Conservation (phyloP, 805 yeast species). For the Spathaspora arborariae region DNA sequence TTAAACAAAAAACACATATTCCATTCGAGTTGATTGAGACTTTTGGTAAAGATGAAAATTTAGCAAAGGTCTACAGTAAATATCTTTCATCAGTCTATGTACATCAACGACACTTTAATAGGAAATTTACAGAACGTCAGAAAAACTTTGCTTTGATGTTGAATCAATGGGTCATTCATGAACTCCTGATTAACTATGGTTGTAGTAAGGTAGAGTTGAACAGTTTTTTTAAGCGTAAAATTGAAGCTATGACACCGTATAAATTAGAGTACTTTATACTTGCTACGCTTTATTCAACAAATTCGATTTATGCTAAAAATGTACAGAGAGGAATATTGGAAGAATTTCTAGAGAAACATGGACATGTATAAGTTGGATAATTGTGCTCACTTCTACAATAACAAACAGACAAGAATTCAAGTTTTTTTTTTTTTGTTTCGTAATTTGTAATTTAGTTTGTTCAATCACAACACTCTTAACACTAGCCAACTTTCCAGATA, state of each 20-base stretch:
- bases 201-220: not conserved
- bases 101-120: not conserved
- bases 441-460: not conserved
- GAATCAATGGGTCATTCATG: not conserved
- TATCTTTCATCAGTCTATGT: not conserved
- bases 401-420: not conserved
- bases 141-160: not conserved
- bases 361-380: too few relatives aligned
- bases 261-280: conserved; percentile 25
- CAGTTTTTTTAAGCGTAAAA: conserved; percentile 9
- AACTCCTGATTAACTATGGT: not conserved
- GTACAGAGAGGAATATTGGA: conserved; percentile 22
- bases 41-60: not conserved
- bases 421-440: too few relatives aligned
- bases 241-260: conserved; percentile 9
- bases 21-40: not conserved
- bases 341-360: too few relatives aligned
- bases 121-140: not conserved
- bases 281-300: conserved; percentile 24
- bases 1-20: too few relatives aligned
- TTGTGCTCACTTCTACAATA: too few relatives aligned
- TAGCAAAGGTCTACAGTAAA: not conserved
- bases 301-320: conserved; percentile 21
- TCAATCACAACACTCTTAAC: not conserved
- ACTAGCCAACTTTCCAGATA: not conserved